Conservation (phyloP, 2,329 filamentous ascomycete genomes). For the Zarea fungicola region DNA sequence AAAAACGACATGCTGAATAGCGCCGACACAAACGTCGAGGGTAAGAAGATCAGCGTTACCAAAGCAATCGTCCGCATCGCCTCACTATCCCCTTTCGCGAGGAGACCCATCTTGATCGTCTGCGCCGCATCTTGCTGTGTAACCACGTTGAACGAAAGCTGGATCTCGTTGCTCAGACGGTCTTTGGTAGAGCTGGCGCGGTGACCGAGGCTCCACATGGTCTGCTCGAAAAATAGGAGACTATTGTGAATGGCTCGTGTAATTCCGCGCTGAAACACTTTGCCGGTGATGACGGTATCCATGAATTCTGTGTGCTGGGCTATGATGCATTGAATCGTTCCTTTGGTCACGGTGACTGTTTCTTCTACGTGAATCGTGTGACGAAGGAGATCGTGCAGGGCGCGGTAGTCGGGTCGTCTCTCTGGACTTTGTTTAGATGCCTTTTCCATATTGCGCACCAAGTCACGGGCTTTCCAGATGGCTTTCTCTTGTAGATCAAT, state of each 20-base stretch:
- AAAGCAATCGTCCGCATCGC: constrained; percentile 48
- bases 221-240: constrained; percentile 28
- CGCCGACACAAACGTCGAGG: constrained; percentile 44
- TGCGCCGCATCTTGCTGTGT: constrained; percentile 35
- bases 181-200: constrained; percentile 35
- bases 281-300: constrained; percentile 12
- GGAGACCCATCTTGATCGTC: constrained; percentile 34
- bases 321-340: constrained; percentile 28
- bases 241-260: constrained; percentile 23
- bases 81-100: constrained; percentile 40
- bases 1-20: constrained; percentile 45
- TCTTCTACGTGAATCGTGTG: constrained; percentile 42
- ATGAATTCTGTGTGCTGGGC: constrained; percentile 22
- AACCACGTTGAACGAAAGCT: constrained; percentile 43
- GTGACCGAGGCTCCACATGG: constrained; percentile 29
- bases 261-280: too few relatives aligned
- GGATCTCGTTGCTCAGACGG: constrained; percentile 50
- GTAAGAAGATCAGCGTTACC: constrained; percentile 44
- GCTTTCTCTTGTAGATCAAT: constrained; percentile 27
- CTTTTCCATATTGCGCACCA: constrained; percentile 30
- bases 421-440: constrained; percentile 12
- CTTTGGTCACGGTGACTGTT: constrained; percentile 31
- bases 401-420: constrained; percentile 28
- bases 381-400: constrained; percentile 36
- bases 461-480: constrained; percentile 35